Conservation (phyloP, 352 stramenopile species). For the Phytopythium oedochilum region DNA sequence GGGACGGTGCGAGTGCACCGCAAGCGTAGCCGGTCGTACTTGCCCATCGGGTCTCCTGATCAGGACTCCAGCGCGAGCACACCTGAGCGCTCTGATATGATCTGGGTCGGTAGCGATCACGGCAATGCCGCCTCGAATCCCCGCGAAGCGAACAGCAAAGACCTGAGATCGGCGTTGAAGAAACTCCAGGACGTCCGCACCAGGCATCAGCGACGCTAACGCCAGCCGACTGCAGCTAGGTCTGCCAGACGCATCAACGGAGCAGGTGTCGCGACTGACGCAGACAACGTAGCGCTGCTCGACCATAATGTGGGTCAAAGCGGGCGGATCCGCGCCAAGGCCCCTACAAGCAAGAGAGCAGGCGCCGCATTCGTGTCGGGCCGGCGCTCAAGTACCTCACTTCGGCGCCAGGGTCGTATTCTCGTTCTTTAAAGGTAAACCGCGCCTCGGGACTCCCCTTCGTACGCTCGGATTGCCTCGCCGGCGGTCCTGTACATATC, state of each 20-base stretch:
- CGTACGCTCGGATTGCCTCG: not conserved
- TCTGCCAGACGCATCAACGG: not conserved
- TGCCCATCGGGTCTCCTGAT: not conserved
- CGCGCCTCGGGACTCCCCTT: not conserved
- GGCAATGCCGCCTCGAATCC: not conserved
- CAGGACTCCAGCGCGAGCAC: not conserved
- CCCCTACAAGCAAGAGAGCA: not conserved
- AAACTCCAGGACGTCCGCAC: not conserved
- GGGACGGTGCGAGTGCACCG: not conserved
- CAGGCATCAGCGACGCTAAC: not conserved
- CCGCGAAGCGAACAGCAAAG: not conserved
- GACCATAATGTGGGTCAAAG: not conserved
- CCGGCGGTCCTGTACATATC: conserved; percentile 11
- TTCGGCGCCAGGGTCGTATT: conserved; percentile 18
- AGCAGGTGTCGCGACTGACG: not conserved
- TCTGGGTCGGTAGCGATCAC: not conserved
- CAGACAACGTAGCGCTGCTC: not conserved
- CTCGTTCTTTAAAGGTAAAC: conserved; percentile 20
- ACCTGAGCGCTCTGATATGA: not conserved
- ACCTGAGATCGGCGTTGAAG: not conserved
- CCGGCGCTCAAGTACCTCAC: conserved; percentile 2
- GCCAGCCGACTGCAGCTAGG: not conserved
- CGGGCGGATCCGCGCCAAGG: not conserved
- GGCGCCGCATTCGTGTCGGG: not conserved
- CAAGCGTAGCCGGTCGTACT: not conserved